Conservation (phyloP, 805 yeast species). For the Nakazawaea laoshanensis region DNA sequence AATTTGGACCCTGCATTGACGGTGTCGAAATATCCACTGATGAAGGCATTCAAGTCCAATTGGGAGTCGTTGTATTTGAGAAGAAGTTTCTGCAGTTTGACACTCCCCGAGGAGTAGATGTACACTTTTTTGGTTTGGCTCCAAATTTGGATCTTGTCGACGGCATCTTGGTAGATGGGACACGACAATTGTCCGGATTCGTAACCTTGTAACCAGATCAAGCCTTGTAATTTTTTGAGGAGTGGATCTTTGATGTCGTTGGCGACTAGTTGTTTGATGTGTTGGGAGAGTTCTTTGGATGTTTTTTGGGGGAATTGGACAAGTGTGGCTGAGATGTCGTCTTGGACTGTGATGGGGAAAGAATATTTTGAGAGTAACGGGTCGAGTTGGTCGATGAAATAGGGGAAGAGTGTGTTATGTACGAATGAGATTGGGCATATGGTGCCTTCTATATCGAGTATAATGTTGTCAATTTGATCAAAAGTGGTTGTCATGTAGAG, state of each 20-base stretch:
- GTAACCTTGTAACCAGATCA: constrained; percentile 77
- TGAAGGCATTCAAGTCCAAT: constrained; percentile 41
- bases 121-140: constrained; percentile 30
- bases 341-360: constrained; percentile 24
- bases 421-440: constrained; percentile 89
- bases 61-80: constrained; percentile 52
- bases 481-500: too few relatives aligned
- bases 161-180: constrained; percentile 70
- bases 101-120: constrained; percentile 86
- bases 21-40: constrained; percentile 77
- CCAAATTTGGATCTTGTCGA: constrained; percentile 43
- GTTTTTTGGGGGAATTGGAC: constrained; percentile 35
- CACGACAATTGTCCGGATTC: constrained; percentile 67
- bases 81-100: constrained; percentile 76
- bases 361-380: constrained; percentile 20
- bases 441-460: constrained; percentile 87
- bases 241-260: constrained; percentile 71
- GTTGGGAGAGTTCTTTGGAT: constrained; percentile 25
- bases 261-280: constrained; percentile 50
- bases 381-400: constrained; percentile 49
- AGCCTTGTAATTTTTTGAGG: constrained; percentile 75
- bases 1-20: constrained; percentile 72
- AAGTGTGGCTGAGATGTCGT: constrained; percentile 25
- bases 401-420: constrained; percentile 70
- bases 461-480: constrained; percentile 26